These are phyloP conservation scores for Fagus crenata DNA, from an alignment of 306 rosid genomes.

Conservation along the genomic window DNA sequence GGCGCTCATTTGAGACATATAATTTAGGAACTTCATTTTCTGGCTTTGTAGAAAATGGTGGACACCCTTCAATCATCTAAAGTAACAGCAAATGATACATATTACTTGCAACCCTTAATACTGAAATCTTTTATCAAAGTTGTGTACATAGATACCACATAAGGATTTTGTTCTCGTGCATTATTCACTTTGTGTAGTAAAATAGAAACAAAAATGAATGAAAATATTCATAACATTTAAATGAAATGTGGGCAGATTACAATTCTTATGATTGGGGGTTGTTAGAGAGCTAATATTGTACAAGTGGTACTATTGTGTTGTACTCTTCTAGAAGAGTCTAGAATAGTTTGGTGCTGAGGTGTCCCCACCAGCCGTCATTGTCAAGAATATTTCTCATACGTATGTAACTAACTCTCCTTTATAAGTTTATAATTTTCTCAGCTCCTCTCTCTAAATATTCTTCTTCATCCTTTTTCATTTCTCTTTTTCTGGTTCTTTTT, in stretches of 20 bases:
- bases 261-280: not conserved
- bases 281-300: too few species aligned
- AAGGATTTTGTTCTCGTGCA: not conserved
- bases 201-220: not conserved
- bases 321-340: too few species aligned
- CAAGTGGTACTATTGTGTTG: too few species aligned
- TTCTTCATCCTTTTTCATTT: too few species aligned
- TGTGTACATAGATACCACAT: not conserved
- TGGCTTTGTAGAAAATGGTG: slow-evolving; percentile 41
- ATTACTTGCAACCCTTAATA: slow-evolving; percentile 23
- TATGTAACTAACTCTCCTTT: too few species aligned
- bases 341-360: too few species aligned
- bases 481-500: too few species aligned
- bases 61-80: slow-evolving; percentile 60
- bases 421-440: too few species aligned
- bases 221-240: not conserved
- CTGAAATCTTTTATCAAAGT: not conserved
- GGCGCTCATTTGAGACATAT: slow-evolving; percentile 49
- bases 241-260: not conserved
- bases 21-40: slow-evolving; percentile 56
- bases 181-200: not conserved
- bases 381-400: too few species aligned
- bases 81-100: slow-evolving; percentile 28
- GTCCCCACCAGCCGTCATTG: too few species aligned
- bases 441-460: too few species aligned